Conservation (phyloP, 257 asterid genomes). For the Nicotiana knightiana region DNA sequence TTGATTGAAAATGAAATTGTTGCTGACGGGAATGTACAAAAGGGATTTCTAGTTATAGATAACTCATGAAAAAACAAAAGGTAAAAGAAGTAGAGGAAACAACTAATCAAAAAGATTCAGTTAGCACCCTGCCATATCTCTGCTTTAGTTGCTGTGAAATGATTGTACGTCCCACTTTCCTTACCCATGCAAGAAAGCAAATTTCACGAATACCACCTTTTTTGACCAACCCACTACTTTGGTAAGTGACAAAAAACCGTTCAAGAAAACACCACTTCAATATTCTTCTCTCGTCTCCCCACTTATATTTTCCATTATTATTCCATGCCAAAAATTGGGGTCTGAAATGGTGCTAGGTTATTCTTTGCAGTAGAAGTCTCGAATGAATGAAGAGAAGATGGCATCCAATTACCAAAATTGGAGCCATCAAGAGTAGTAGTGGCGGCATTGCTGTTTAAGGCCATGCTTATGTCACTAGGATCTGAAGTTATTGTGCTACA, state of each 20-base stretch:
- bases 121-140: not conserved
- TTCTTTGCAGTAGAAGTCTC: slow-evolving; percentile 24
- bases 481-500: not conserved
- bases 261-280: slow-evolving; percentile 6
- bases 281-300: not conserved
- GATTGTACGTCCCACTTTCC: slow-evolving; percentile 33
- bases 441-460: slow-evolving; percentile 7
- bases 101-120: slow-evolving; percentile 12
- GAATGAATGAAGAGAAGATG: slow-evolving; percentile 28
- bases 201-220: slow-evolving; percentile 11
- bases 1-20: not conserved
- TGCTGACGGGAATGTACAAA: not conserved
- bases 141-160: slow-evolving; percentile 17
- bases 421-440: slow-evolving; percentile 19
- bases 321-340: slow-evolving; percentile 46
- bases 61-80: slow-evolving; percentile 6
- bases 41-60: slow-evolving; percentile 3
- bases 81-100: not conserved
- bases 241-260: slow-evolving; percentile 6
- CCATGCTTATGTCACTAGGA: slow-evolving; percentile 14
- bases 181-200: slow-evolving; percentile 39
- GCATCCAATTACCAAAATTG: slow-evolving; percentile 33
- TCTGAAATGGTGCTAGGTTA: slow-evolving; percentile 34
- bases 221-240: slow-evolving; percentile 57
- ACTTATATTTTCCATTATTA: slow-evolving; percentile 18